Base-by-base conservation (phyloP, 768 basidiomycete genomes). In the Mycena crocata region DNA sequence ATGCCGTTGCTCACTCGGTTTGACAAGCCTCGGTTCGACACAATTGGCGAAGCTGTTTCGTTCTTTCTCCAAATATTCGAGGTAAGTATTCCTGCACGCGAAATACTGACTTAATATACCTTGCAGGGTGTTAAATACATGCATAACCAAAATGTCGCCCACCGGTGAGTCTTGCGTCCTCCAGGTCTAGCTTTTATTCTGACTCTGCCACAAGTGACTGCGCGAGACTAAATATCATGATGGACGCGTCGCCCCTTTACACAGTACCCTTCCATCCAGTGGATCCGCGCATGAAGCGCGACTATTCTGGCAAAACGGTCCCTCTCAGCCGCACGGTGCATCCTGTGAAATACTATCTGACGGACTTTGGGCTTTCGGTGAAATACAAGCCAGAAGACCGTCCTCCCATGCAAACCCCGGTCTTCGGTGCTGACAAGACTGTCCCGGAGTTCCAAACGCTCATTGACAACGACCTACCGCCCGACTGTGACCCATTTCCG, bases 81-180 rank as follows among this genome's bases (percentile, higher is more conserved):
- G 71, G 80, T 78, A 24, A 21, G 10, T 57, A 23, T 58, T 46
- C 8, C 21, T 39, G 28, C 10, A 6, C 26, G 17, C 32, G 14
- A 17, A n/a, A 26, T 13, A 30, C 45, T 17, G 45, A 26, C 34
- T 34, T 34, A 4, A 2, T 4, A 66, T 19, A 5, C 8, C 21
- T 57, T 40, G 1, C 50, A 80, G 79, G 78, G 78, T 15, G 28
- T 80, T 17, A 71, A 76, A 61, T 78, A 77, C 62, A 75, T 80
- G 72, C 79, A 80, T 57, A 39, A 73, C 17, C 61, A 75, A 30
- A 31, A 68, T 57, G 73, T 80, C 42, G 63, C 56, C 19, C 52
- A 56, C 24, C 58, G n/a, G 39, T 62, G 26, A 35, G 28, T 50
- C 17, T 26, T 30, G 2, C 13, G 19, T 2, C 19, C 31, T 49